phyloP scores from a whole-genome alignment of 176 grass and related monocot genomes.

The Oryza punctata region DNA sequence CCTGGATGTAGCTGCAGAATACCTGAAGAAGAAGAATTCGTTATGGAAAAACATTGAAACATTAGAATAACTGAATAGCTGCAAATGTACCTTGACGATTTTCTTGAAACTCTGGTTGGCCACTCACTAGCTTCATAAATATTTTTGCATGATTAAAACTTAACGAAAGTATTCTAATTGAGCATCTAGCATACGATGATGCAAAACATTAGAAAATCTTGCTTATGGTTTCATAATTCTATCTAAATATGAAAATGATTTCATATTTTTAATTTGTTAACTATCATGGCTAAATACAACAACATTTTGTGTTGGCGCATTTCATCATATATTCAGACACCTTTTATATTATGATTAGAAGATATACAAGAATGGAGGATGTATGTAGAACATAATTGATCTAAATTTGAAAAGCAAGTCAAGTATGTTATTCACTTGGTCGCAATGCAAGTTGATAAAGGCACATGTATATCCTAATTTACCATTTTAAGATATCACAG shows the following conservation, averaged over 20 bases:
- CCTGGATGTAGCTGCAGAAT: constrained; percentile 97
- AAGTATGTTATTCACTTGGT: not conserved
- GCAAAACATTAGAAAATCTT: constrained; percentile 19
- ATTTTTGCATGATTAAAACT: not conserved
- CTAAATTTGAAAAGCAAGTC: not conserved
- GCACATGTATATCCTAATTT: not conserved
- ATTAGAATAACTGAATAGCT: not conserved
- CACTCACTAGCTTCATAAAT: not conserved
- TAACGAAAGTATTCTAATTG: not conserved
- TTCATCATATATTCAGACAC: not conserved
- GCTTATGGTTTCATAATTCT: not conserved
- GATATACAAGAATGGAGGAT: not conserved
- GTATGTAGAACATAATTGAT: not conserved
- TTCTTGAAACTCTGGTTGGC: not conserved
- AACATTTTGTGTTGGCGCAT: not conserved
- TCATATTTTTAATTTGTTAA: constrained; percentile 10
- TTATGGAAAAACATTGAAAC: constrained; percentile 32
- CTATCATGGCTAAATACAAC: not conserved
- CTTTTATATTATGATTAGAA: not conserved
- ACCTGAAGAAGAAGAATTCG: constrained; percentile 45
- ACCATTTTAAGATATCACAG: constrained; percentile 1
- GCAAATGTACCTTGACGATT: constrained; percentile 5
- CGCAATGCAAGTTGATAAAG: not conserved
- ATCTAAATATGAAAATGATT: constrained; percentile 6
- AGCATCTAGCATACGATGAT: not conserved